Evolutionary conservation across 257 asterid species (phyloP), one percentile per base, ranked within the genome.

Genomic region (Linderniella brevidens): DNA sequence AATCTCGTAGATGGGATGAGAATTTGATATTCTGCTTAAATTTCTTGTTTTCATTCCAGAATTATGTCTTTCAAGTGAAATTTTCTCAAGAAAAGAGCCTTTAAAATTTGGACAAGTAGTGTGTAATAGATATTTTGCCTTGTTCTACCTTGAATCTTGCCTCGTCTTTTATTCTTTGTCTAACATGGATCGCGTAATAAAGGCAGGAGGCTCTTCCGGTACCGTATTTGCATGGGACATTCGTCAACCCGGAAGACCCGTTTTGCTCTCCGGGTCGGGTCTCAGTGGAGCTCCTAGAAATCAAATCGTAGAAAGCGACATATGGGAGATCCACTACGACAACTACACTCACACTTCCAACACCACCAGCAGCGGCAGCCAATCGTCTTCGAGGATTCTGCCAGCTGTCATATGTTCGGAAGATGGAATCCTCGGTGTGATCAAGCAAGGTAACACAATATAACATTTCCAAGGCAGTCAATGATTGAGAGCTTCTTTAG

Each of bases 121-220:
- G 13, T 48, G 37, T 17, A 44, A 15, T 47, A 3, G 2, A 37
- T 32, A 39, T 3, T 17, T 11, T 32, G 4, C 32, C 17, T 32
- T 15, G 37, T 12, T 17, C 11, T 41, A 4, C 14, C 60, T 32
- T 29, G 13, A 15, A 46, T 11, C 32, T n/a, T 16, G 37, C 25
- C 50, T 18, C 5, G 20, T n/a, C n/a, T 20, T 44, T 39, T 32
- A 7, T 41, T 47, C 56, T 53, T 60, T 52, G 48, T 52, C 19
- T 50, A 50, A 15, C 61, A 17, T 62, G 52, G 54, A 51, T 38
- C 54, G 29, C 54, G 42, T 37, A 37, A 10, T 57, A 55, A 78
- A 87, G 97, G 95, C 95, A 68, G 97, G 97, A 76, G 97, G 97
- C 65, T 83, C 97, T 49, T 66, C 79, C 45, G 95, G 97, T 62